phyloP scores from a whole-genome alignment of 768 basidiomycete genomes.

The Russula dissimulans region DNA sequence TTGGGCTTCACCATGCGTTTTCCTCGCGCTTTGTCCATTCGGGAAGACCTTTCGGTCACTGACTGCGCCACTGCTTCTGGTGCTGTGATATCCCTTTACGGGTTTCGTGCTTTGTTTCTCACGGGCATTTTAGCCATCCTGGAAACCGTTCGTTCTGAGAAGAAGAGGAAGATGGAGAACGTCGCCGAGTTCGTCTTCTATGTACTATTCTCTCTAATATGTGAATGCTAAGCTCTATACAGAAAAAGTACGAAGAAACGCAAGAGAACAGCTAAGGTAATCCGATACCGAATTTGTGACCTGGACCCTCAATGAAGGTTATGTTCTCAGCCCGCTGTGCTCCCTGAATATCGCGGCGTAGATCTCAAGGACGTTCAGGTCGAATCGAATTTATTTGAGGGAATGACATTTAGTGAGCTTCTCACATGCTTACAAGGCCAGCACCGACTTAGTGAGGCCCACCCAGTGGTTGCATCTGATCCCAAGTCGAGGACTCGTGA shows the following conservation, averaged over 20 bases:
- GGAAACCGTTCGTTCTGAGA: constrained; percentile 50
- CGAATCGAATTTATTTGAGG: constrained; percentile 60
- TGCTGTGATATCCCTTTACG: constrained; percentile 21
- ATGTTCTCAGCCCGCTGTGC: constrained; percentile 39
- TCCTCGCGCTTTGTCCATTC: constrained; percentile 72
- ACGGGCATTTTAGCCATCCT: constrained; percentile 37
- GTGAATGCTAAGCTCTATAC: not conserved
- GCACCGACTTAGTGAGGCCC: not conserved
- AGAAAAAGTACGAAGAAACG: constrained; percentile 38
- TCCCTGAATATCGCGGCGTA: constrained; percentile 60
- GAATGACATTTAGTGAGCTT: constrained; percentile 74
- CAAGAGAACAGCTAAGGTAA: constrained; percentile 43
- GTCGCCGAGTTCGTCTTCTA: constrained; percentile 36
- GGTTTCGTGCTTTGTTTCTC: not conserved
- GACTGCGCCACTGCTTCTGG: constrained; percentile 70
- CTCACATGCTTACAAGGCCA: not conserved
- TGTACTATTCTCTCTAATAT: not conserved
- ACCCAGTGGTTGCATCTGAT: constrained; percentile 63
- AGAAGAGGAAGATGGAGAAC: constrained; percentile 67
- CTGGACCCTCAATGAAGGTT: not conserved
- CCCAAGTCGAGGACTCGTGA: constrained; percentile 60
- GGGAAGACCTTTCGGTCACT: constrained; percentile 63
- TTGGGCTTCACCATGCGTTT: constrained; percentile 90
- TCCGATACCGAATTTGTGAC: too few relatives aligned
- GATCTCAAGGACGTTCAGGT: constrained; percentile 50